Evolutionary conservation across 441 rosid genomes (phyloP).

Genomic region (Adansonia gregorii): DNA sequence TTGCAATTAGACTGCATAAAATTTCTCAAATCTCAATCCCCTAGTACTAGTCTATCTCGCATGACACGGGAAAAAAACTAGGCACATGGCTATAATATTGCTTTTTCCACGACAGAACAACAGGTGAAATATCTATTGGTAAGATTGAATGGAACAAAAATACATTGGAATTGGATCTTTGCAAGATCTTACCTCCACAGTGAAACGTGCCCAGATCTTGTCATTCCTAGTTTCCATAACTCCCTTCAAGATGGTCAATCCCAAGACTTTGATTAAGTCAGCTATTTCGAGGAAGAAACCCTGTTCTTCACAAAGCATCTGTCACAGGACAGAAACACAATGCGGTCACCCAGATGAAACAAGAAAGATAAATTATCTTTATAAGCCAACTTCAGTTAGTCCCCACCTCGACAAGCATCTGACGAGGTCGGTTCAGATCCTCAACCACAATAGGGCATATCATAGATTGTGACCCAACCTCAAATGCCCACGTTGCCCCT

Average conservation of each 20-base stretch:
- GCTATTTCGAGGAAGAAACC: conserved; percentile 95
- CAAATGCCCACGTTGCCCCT: conserved; percentile 97
- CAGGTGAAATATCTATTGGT: background rate
- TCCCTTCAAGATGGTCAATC: conserved; percentile 91
- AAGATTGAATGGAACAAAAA: background rate
- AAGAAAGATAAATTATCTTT: conserved; percentile 18
- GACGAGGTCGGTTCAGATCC: conserved; percentile 83
- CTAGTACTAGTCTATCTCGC: background rate
- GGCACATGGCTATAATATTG: background rate
- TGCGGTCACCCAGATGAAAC: conserved; percentile 15
- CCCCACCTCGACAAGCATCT: conserved; percentile 87
- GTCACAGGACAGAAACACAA: conserved; percentile 23
- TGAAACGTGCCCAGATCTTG: conserved; percentile 89
- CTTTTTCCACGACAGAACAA: background rate
- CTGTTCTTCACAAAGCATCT: conserved; percentile 93
- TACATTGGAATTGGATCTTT: background rate
- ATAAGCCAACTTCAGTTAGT: conserved; percentile 23
- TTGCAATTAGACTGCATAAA: background rate
- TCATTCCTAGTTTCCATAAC: conserved; percentile 76
- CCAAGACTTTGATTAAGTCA: conserved; percentile 80
- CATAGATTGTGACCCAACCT: conserved; percentile 86
- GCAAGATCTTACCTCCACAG: conserved; percentile 67
- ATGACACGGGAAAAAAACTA: background rate
- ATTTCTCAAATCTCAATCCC: background rate
- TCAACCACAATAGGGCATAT: conserved; percentile 91